Base-by-base conservation (phyloP, 176 grass and related monocot species). In the Cymbopogon citratus region DNA sequence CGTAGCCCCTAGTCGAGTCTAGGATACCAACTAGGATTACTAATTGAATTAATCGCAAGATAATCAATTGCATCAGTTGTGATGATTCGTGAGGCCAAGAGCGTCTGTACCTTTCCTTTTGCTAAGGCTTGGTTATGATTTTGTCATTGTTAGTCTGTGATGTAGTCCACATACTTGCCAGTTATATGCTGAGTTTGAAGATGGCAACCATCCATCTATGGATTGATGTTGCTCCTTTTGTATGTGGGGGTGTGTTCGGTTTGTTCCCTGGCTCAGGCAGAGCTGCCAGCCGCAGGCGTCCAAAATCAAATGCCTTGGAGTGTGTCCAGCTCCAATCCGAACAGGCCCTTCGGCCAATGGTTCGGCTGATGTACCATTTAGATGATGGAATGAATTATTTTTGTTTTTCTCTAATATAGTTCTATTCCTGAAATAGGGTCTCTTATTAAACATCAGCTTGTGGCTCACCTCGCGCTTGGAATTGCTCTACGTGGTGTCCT, bases 391-490 rank as follows among this genome's bases (percentile, higher is more conserved):
- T 68, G 35, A 26, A 34, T 63, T 46, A 71, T 89, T 41, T 11
- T 57, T 16, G 1, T 33, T 10, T 23, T 71, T 78, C 14, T 73
- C 75, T 86, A 23, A 86, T 80, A 33, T 41, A 73, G 23, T 80
- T 86, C 15, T 78, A 54, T 54, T 36, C 49, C 15, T 54, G 39
- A 13, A 85, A 78, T 69, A 96, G 93, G 93, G 43, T 91, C 86
- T 77, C 77, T 96, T 77, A 96, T 96, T 85, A 92, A 92, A 79
- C 93, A 96, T 82, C 88, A 96, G 64, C 86, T 96, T 71, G 93
- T 96, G 71, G 80, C 82, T 62, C 90, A 91, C 63, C 83, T 96
- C 0, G 40, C 66, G 1, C 93, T 96, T 71, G 93, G 90, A 41
- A 89, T 91, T 81, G 93, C 93, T 91, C 63, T 92, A 64, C 93